Evolutionary conservation across 78 protist genomes (phyloP), one percentile per base, ranked within the genome.

Genomic region (Pigoraptor vietnamica): DNA sequence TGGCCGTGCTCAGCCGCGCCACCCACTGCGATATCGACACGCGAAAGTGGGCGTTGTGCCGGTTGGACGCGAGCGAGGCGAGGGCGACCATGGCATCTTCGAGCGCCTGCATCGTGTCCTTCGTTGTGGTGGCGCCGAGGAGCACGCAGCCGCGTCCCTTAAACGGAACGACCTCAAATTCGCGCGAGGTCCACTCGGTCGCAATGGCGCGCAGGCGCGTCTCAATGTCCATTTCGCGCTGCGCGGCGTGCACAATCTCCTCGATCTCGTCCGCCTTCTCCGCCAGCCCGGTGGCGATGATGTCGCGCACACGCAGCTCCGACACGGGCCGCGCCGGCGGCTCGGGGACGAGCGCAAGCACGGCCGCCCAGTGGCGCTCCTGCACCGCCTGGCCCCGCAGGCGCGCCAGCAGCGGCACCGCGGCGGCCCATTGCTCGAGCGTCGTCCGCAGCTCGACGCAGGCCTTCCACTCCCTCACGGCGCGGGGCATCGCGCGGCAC

Each of bases 11-110:
- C 10, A 98, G 93, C 48, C 88, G 87, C 24, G 0, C 0, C 35
- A 92, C 34, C 96, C 95, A 96, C 32, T 25, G 24, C 38, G 1
- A 23, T 32, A 94, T 93, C 25, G 92, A 84, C 21, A 89, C 94
- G 34, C 92, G 81, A 94, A 96, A 96, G 21, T 96, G 96, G 14
- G 93, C 94, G 88, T 90, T 86, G 94, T 94, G 94, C 10, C 96
- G 89, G 91, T 93, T 92, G 81, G 95, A 1, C 40, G 95, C 39
- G 93, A 97, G 94, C 38, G 94, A 82, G 10, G 92, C 91, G 38
- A 97, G 88, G 21, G 25, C 23, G 94, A 95, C 83, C 91, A 93
- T 95, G 25, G 96, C 23, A 24, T 96, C 98, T 86, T 97, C 98
- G 32, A 97, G 93, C 81, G n/a, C 33, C 67, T 93, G 93, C 86